Base-by-base conservation (phyloP, 345 rosid genomes). In the Citrus australasica region DNA sequence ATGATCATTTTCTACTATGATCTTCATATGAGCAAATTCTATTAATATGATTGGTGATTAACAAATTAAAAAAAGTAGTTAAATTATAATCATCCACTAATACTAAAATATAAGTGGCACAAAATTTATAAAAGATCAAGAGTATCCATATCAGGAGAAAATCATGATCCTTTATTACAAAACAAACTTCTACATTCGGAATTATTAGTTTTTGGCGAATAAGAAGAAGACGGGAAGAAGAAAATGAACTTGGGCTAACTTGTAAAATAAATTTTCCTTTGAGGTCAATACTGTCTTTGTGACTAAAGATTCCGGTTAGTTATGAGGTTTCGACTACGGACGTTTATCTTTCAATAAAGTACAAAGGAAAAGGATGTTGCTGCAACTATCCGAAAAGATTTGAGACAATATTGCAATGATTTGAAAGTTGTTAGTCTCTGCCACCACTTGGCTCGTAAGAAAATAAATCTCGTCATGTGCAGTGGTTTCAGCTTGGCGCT, bases 41-140 rank as follows among this genome's bases (percentile, higher is more conserved):
- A 0, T 32, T 32, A 32, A 32, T 32, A 32, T 32, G 5, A 0
- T 32, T 32, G 5, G 0, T 32, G 5, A 0, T 32, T 32, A 32
- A 32, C 5, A 32, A 32, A 32, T 32, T 32, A 32, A 32, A 32
- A 32, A 32, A 32, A 32, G 0, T 4, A 32, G 0, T 32, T 32
- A 32, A 32, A 32, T 32, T 0, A 32, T 32, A 4, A 32, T 32
- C 0, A 32, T 4, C 33, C 5, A 32, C 0, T 32, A 32, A 32
- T 32, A 4, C 0, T 32, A 32, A 32, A 32, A 32, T 0, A 32
- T 0, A 32, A 32, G 33, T 0, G 0, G 0, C 0, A 4, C 0
- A 32, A 32, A 32, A 32, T 0, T 32, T 32, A 0, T 32, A 32
- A 32, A 32, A 32, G 0, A 32, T 32, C 0, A 32, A 0, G 0